Base-by-base conservation (phyloP, 305 asterid genomes). In the Withania somnifera region DNA sequence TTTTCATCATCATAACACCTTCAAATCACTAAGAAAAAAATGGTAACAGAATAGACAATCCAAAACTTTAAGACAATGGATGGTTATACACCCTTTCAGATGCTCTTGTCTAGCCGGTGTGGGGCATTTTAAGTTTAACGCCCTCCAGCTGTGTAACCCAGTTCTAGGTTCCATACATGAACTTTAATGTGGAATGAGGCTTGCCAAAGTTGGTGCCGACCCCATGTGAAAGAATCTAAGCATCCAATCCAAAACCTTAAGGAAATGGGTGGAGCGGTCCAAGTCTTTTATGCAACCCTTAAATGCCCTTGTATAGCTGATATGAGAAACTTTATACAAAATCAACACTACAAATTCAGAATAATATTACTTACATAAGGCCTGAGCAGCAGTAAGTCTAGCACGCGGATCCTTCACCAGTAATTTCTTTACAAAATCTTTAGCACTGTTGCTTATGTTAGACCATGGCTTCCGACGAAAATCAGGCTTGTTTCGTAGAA, bases 341-440 rank as follows among this genome's bases (percentile, higher is more conserved):
- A 14, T 26, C n/a, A 26, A 73, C 58, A 73, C 42, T 24, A 73
- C 6, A 47, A 30, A 45, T 71, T 32, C 81, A 30, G 81, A 34
- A 83, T 52, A 30, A 10, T 17, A 81, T 54, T 50, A 85, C 97
- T 78, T 93, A 93, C 98, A 93, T 40, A 92, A 85, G 67, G 98
- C 95, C 89, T 93, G 98, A 24, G 98, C 98, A n/a, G 98, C 98
- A 56, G 98, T 92, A 83, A 93, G 95, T 85, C 98, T 88, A 77
- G 95, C 95, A 8, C 91, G 92, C 54, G 98, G 98, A 86, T 93
- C 94, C 86, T 93, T 93, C 78, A 89, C 92, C 51, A 93, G 87
- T 84, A 93, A 81, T 87, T 93, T 93, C 91, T 86, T 91, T 47
- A 93, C 94, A 81, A 93, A 92, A 90, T 93, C 98, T 90, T 92